Conservation (phyloP, 352 stramenopile genomes). For the Chrysophaeum taylorii region DNA sequence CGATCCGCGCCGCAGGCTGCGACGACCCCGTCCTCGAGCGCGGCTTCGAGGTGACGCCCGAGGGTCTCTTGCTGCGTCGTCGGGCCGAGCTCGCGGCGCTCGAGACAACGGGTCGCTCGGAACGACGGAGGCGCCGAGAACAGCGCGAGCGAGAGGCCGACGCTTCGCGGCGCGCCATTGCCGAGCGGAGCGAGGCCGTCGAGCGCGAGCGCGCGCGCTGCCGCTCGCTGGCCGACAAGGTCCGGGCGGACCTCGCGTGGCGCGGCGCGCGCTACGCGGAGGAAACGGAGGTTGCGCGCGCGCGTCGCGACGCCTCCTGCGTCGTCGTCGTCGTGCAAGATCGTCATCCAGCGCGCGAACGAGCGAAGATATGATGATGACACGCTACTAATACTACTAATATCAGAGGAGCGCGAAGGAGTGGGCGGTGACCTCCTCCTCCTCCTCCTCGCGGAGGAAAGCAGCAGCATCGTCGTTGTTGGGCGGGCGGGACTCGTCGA, state of each 20-base stretch:
- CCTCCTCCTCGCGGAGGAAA: too few relatives aligned
- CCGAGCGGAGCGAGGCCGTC: not conserved
- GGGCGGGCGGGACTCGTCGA: constrained; percentile 13
- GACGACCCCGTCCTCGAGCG: not conserved
- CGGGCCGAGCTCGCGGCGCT: not conserved
- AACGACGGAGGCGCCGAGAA: not conserved
- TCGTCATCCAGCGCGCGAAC: too few relatives aligned
- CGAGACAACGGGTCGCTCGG: not conserved
- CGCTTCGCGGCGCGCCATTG: not conserved
- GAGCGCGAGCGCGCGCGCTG: not conserved
- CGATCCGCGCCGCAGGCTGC: not conserved
- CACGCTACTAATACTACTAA: too few relatives aligned
- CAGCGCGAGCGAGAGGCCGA: not conserved
- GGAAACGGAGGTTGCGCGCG: too few relatives aligned
- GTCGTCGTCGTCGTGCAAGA: too few relatives aligned
- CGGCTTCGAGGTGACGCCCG: not conserved
- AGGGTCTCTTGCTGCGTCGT: not conserved
- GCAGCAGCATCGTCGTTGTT: too few relatives aligned
- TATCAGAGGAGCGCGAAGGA: too few relatives aligned
- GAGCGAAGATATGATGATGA: too few relatives aligned
- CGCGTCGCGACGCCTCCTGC: too few relatives aligned
- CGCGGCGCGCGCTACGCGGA: not conserved
- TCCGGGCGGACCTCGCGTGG: not conserved
- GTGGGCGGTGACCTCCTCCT: too few relatives aligned
- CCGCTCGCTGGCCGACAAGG: not conserved